A percentile compares a stretch with the other conserved stretches of the same genome.
Evolutionary conservation across 2,329 filamentous ascomycete species (phyloP).

Genomic region (Ophiocordyceps polyrhachis-furcata): DNA sequence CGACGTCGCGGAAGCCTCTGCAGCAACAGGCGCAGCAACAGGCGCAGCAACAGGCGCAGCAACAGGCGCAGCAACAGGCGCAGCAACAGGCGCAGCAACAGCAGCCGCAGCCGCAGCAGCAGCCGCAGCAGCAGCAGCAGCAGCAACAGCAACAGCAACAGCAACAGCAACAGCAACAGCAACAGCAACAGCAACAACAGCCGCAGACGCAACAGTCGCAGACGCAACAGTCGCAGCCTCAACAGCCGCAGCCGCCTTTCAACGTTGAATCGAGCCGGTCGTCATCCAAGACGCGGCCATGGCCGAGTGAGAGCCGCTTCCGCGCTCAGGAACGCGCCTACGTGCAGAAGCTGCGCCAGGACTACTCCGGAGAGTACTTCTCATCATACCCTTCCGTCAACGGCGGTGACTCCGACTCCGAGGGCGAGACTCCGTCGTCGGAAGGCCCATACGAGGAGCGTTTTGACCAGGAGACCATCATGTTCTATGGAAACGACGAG

Average conservation of each 20-base stretch:
- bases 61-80: background rate
- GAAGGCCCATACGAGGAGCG: conserved; percentile 71
- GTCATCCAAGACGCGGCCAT: conserved; percentile 30
- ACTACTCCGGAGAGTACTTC: conserved; percentile 46
- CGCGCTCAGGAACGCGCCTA: conserved; percentile 78
- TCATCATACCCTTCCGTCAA: conserved; percentile 43
- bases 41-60: background rate
- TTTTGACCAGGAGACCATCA: conserved; percentile 79
- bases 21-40: conserved; percentile 22
- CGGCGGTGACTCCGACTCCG: conserved; percentile 64
- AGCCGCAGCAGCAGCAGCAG: background rate
- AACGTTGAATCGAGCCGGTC: conserved; percentile 28
- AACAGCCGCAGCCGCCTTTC: conserved; percentile 8
- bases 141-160: background rate
- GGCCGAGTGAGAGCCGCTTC: conserved; percentile 24
- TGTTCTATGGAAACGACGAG: conserved; percentile 84
- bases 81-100: conserved; percentile 3
- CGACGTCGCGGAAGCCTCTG: conserved; percentile 31
- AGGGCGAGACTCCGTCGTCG: conserved; percentile 77
- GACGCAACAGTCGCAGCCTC: background rate
- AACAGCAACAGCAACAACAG: background rate
- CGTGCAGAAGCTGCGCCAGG: conserved; percentile 75
- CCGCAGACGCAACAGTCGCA: background rate
- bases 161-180: background rate
- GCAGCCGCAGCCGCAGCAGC: background rate